Evolutionary conservation across 2,329 filamentous ascomycete species (phyloP).

Genomic region (Aspergillus sp.): DNA sequence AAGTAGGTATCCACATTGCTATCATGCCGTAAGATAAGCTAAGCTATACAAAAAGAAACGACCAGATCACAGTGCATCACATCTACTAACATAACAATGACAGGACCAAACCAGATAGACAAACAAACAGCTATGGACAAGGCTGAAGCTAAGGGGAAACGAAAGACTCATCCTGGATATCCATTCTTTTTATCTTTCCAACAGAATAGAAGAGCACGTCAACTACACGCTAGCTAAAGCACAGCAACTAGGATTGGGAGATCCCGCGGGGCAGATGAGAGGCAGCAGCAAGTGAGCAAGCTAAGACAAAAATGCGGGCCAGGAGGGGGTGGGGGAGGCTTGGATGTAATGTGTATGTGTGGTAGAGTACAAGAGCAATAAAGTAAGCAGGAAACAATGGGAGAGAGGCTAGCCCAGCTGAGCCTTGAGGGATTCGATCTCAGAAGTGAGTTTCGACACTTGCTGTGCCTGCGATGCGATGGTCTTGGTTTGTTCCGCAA

Average conservation of each 20-base stretch:
- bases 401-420: slow-evolving; percentile 55
- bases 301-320: not conserved
- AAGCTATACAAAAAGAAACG: not conserved
- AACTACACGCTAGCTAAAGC: not conserved
- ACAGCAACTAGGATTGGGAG: not conserved
- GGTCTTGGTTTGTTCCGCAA: slow-evolving; percentile 74
- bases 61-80: not conserved
- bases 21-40: slow-evolving; percentile 1
- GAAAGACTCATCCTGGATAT: not conserved
- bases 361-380: slow-evolving; percentile 2
- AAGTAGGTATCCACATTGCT: slow-evolving; percentile 1
- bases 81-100: slow-evolving; percentile 12
- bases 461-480: slow-evolving; percentile 76
- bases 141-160: slow-evolving; percentile 3
- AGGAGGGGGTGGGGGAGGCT: not conserved
- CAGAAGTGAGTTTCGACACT: slow-evolving; percentile 66
- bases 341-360: not conserved
- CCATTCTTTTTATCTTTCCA: not conserved
- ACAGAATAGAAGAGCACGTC: slow-evolving; percentile 7
- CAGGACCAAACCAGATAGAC: not conserved
- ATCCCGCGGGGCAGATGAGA: no score
- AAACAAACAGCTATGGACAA: slow-evolving; percentile 15
- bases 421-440: slow-evolving; percentile 80
- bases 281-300: not conserved
- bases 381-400: not conserved